phyloP scores from a whole-genome alignment of 805 yeast genomes.

The Saccharomycopsis babjevae region DNA sequence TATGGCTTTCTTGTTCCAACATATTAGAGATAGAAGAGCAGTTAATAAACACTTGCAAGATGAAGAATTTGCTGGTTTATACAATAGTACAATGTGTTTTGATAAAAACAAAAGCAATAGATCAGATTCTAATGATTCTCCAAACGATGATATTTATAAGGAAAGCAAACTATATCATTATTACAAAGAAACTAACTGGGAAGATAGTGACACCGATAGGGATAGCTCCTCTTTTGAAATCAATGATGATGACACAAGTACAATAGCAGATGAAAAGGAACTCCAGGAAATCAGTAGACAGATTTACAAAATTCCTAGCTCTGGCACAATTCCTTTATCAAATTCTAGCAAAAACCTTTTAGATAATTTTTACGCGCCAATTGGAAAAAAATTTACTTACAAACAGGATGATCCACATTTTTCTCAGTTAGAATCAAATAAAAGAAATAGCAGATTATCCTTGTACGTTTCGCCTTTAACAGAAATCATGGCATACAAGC shows the following conservation, averaged over 20 bases:
- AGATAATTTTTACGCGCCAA: slow-evolving; percentile 1
- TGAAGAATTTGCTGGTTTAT: background rate
- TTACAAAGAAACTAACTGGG: background rate
- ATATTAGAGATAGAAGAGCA: background rate
- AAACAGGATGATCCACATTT: background rate
- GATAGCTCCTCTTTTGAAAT: background rate
- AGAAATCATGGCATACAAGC: background rate
- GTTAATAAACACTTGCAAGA: background rate
- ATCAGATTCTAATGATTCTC: background rate
- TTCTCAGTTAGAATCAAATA: background rate
- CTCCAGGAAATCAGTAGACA: background rate
- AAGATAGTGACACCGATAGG: background rate
- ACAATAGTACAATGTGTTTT: background rate
- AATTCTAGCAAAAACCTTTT: background rate
- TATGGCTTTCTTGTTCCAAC: background rate
- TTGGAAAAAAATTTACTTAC: slow-evolving; percentile 2
- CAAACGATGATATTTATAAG: background rate
- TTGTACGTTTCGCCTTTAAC: slow-evolving; percentile 6
- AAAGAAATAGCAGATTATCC: background rate
- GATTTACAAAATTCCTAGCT: background rate
- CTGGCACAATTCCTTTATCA: background rate
- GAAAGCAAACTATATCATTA: background rate
- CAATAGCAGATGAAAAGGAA: background rate
- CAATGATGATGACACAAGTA: background rate
- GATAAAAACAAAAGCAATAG: background rate